These are phyloP conservation scores for Lactarius akahatsu DNA, from an alignment of 768 basidiomycete genomes.

Conservation along the genomic window DNA sequence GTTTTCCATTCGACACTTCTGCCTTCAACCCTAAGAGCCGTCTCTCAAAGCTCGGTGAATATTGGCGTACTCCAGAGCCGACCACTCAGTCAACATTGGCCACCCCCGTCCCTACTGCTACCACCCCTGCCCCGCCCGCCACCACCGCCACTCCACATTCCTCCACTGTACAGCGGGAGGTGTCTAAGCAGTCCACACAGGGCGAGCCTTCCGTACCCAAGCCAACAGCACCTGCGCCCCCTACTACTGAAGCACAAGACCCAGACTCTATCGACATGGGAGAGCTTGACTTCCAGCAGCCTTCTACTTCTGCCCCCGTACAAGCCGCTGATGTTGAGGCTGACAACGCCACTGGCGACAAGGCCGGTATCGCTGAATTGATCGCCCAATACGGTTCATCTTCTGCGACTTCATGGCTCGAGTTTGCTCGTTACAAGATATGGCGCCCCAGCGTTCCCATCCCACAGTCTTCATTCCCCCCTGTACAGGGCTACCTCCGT, in stretches of 20 bases:
- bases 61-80: background rate
- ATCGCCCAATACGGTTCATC: constrained; percentile 67
- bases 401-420: constrained; percentile 69
- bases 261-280: constrained; percentile 5
- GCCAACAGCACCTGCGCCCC: background rate
- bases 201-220: background rate
- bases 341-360: constrained; percentile 20
- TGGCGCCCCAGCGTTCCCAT: constrained; percentile 66
- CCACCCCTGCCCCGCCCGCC: background rate
- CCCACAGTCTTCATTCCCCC: constrained; percentile 49
- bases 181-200: background rate
- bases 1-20: constrained; percentile 19
- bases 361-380: constrained; percentile 36
- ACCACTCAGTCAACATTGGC: background rate
- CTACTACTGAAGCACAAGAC: background rate
- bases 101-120: background rate
- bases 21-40: background rate
- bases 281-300: constrained; percentile 18
- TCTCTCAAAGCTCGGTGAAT: constrained; percentile 13
- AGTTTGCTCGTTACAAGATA: constrained; percentile 46
- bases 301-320: constrained; percentile 7
- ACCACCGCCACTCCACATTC: background rate
- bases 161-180: background rate
- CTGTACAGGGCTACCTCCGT: constrained; percentile 64
- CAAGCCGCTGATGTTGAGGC: constrained; percentile 13